Base-by-base conservation (phyloP, 2,329 filamentous ascomycete species). In the Botrytis aclada region DNA sequence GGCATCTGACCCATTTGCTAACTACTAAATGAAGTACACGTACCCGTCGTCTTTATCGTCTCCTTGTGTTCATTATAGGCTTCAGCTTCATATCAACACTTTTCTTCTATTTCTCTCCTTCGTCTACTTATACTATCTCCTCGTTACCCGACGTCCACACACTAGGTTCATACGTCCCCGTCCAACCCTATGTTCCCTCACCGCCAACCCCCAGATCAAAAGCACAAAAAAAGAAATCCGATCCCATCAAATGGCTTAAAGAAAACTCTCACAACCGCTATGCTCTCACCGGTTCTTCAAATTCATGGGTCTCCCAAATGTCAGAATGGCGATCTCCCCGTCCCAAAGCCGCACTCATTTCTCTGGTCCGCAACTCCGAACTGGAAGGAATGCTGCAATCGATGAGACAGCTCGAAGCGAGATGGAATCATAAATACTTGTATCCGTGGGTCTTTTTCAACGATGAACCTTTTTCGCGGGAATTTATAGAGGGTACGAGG, bases 361-460 rank as follows among this genome's bases (percentile, higher is more conserved):
- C 89, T 41, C 85, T 94, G 29, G 92, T 94, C 39, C 88, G 91
- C 60, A 93, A 94, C 76, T 87, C 88, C 76, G 92, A 95, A 80
- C 82, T 93, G 20, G 82, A 87, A 10, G 88, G 89, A 12, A 87
- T 94, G 80, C 83, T 93, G 20, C 85, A 87, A 77, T 91, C 90
- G 47, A 93, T 97, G 85, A 82, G 83, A 43, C 92, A 97, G 79
- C 83, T 94, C 64, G 92, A 94, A 81, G 84, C 87, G 72, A 92
- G 90, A 16, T 97, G 93, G 90, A 97, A 97, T 80, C 84, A 85
- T 79, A 93, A 93, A 76, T 80, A 78, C 51, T 72, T 77, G 78
- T 97, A 97, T 80, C 92, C 94, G 62, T 97, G 93, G 92, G 91
- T 93, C 60, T 95, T 97, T 83, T 93, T 96, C 86, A 96, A 95